These are phyloP conservation scores for Capsicum pubescens DNA, from an alignment of 257 asterid genomes.

Conservation along the genomic window DNA sequence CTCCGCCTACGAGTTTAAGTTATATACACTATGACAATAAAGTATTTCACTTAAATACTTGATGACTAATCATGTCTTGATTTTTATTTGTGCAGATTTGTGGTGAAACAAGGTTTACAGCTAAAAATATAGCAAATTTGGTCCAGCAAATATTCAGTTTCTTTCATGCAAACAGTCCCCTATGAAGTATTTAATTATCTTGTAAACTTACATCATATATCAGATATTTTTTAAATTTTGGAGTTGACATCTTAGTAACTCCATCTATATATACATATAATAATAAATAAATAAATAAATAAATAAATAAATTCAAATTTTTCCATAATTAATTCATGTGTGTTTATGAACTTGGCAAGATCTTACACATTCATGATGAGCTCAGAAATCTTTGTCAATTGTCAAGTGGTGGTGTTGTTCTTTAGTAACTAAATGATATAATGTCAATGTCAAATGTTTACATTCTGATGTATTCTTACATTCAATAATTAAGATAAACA, in stretches of 20 bases:
- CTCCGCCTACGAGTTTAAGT: not conserved
- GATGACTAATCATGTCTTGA: not conserved
- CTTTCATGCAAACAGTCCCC: conserved; percentile 63
- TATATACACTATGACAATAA: not conserved
- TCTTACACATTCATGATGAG: not conserved
- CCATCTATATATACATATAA: not conserved
- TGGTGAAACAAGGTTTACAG: conserved; percentile 73
- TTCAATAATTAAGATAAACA: not conserved
- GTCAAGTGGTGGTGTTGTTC: not conserved
- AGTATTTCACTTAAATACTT: not conserved
- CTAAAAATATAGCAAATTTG: conserved; percentile 88
- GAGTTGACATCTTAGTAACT: not conserved
- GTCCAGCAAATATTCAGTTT: conserved; percentile 90
- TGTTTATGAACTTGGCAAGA: not conserved
- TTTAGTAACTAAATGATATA: not conserved
- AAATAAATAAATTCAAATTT: not conserved
- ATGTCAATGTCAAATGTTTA: no score
- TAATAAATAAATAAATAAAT: no score
- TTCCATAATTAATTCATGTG: not conserved
- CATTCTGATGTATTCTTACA: no score
- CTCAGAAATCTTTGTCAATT: not conserved
- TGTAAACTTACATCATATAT: not conserved
- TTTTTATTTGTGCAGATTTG: conserved; percentile 52
- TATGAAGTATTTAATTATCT: conserved; percentile 32
- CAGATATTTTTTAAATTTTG: conserved; percentile 20